Percentiles rank a stretch among this genome's conserved stretches.
Conservation (phyloP, 495 filamentous ascomycete species). For the Neurospora discreta region DNA sequence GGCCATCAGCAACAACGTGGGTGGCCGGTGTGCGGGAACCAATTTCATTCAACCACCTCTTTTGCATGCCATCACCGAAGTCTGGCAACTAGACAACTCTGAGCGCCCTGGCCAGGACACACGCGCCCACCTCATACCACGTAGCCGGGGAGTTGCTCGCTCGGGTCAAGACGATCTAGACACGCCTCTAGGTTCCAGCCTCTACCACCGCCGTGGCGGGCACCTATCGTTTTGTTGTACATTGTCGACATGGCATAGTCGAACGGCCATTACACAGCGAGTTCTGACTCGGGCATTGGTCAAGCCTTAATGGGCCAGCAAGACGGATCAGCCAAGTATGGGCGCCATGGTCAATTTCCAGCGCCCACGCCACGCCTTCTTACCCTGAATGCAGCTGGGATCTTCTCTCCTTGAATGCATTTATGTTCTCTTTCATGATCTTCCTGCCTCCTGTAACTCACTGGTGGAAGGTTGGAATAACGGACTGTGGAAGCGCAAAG, state of each 20-base stretch:
- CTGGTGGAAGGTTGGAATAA: not conserved
- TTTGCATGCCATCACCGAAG: not conserved
- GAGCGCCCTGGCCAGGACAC: not conserved
- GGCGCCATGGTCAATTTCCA: not conserved
- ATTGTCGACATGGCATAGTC: not conserved
- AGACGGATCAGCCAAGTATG: not conserved
- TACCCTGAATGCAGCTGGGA: not conserved
- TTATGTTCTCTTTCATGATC: not conserved
- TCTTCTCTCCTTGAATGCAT: not conserved
- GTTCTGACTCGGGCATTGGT: not conserved
- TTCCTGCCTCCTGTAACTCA: not conserved
- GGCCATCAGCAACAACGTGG: not conserved
- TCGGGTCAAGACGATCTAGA: not conserved
- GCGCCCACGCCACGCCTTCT: not conserved
- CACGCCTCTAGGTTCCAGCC: not conserved
- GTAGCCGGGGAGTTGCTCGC: not conserved
- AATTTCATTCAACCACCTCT: not conserved
- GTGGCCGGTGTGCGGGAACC: not conserved
- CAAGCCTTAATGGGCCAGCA: not conserved
- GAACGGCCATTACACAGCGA: not conserved
- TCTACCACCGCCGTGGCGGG: not conserved
- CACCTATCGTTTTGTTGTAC: not conserved
- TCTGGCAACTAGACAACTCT: not conserved
- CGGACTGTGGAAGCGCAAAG: not conserved
- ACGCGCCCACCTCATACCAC: not conserved